These are phyloP conservation scores for Allantophomopsis lycopodina DNA, from an alignment of 2,329 filamentous ascomycete genomes.

Conservation along the genomic window DNA sequence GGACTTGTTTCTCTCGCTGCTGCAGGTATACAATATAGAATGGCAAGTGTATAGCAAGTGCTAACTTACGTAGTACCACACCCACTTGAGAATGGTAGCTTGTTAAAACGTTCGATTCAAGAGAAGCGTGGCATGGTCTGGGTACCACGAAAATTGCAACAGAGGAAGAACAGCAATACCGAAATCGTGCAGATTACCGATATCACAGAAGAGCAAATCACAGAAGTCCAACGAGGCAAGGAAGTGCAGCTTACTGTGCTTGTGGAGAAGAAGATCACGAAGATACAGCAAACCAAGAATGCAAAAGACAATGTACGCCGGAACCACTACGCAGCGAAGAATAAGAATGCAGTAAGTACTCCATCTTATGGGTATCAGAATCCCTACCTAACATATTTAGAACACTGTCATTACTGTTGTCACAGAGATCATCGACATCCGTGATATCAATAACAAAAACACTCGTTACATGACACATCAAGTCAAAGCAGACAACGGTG, in stretches of 20 bases:
- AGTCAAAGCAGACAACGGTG: slow-evolving; percentile 9
- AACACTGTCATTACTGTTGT: slow-evolving; percentile 16
- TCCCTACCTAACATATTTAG: slow-evolving; percentile 6
- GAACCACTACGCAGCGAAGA: slow-evolving; percentile 14
- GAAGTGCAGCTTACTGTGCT: slow-evolving; percentile 8
- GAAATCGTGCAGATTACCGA: not conserved
- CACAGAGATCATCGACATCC: slow-evolving; percentile 12
- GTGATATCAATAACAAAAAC: slow-evolving; percentile 7
- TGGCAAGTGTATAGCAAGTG: no score
- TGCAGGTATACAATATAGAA: no score
- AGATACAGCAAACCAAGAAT: slow-evolving; percentile 4
- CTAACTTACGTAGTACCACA: not conserved
- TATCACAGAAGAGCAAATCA: not conserved
- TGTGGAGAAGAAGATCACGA: slow-evolving; percentile 4
- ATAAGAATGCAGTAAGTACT: slow-evolving; percentile 12
- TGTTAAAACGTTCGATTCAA: not conserved
- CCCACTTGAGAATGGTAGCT: not conserved
- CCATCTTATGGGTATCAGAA: not conserved
- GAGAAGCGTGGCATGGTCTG: not conserved
- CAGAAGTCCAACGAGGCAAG: not conserved
- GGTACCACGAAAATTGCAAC: not conserved
- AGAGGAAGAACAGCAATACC: not conserved
- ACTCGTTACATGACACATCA: slow-evolving; percentile 13
- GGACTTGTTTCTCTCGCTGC: no score
- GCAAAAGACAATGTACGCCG: slow-evolving; percentile 15